These are phyloP conservation scores for Berkeleyomyces rouxiae DNA, from an alignment of 2,329 filamentous ascomycete species.

Conservation along the genomic window DNA sequence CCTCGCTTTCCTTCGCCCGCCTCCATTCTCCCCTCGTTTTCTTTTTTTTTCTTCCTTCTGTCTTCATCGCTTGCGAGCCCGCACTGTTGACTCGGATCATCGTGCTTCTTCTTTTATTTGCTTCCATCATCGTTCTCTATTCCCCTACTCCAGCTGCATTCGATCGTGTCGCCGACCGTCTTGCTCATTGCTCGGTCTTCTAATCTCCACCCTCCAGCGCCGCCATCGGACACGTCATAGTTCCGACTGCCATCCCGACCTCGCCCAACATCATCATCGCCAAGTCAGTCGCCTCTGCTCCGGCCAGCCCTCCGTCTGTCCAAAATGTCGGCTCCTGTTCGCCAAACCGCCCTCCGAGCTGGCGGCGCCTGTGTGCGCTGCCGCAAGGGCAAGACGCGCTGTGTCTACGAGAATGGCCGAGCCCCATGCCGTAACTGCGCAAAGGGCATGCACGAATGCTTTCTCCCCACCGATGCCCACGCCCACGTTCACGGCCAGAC, in stretches of 20 bases:
- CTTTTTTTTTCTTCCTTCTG: not conserved
- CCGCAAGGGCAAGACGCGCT: constrained; percentile 48
- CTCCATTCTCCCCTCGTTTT: not conserved
- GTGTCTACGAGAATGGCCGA: constrained; percentile 44
- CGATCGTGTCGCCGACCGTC: not conserved
- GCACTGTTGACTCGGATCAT: no score
- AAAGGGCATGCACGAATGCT: constrained; percentile 48
- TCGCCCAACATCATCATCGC: not conserved
- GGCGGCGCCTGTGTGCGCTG: constrained; percentile 46
- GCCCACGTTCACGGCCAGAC: constrained; percentile 43
- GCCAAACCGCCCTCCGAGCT: constrained; percentile 42
- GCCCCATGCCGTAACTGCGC: constrained; percentile 48
- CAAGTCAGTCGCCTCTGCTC: not conserved
- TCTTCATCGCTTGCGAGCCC: no score
- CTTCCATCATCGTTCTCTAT: not conserved
- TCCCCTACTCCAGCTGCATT: not conserved
- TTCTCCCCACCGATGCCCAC: constrained; percentile 43
- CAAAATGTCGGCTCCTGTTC: constrained; percentile 31
- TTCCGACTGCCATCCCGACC: not conserved
- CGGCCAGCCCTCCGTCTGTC: not conserved
- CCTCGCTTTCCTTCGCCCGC: not conserved
- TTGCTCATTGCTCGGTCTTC: not conserved
- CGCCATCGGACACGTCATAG: not conserved
- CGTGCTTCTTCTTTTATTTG: not conserved
- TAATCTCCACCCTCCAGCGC: not conserved